Conservation (phyloP, 495 filamentous ascomycete genomes). For the Rusavskia elegans region DNA sequence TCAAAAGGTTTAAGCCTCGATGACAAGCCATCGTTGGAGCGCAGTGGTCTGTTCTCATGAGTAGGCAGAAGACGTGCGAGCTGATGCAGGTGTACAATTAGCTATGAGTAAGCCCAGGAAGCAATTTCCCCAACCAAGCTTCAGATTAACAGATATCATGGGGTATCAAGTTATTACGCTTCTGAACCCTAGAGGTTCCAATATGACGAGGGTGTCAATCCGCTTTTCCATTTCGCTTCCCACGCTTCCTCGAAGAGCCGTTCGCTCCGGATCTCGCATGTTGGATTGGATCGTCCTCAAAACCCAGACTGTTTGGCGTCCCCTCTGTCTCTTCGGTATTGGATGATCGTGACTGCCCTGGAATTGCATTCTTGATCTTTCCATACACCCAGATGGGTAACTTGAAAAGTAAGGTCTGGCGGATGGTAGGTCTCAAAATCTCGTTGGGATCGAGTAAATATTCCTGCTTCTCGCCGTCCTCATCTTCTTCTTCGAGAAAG, state of each 20-base stretch:
- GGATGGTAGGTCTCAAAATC: slow-evolving; percentile 45
- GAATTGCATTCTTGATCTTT: slow-evolving; percentile 37
- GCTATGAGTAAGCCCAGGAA: neutral
- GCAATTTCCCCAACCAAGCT: neutral
- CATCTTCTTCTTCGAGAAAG: slow-evolving; percentile 75
- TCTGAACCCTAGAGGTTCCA: neutral
- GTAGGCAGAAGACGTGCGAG: neutral
- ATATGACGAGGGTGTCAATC: neutral
- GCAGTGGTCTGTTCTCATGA: too few relatives aligned
- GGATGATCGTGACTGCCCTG: slow-evolving; percentile 16
- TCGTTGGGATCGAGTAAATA: slow-evolving; percentile 68
- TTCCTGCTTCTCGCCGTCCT: slow-evolving; percentile 68
- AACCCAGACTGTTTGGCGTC: neutral
- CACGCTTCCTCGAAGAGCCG: slow-evolving; percentile 4
- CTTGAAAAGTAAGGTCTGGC: slow-evolving; percentile 52
- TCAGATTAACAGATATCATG: neutral
- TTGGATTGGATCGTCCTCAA: neutral
- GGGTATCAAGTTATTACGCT: neutral
- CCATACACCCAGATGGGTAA: slow-evolving; percentile 50
- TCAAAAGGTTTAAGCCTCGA: too few relatives aligned
- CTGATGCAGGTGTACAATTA: neutral
- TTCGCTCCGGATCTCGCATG: neutral
- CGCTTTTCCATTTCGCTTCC: slow-evolving; percentile 7
- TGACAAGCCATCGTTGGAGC: too few relatives aligned
- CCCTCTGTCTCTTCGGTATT: slow-evolving; percentile 1